Conservation (phyloP, 257 asterid genomes). For the Solanum bulbocastanum region DNA sequence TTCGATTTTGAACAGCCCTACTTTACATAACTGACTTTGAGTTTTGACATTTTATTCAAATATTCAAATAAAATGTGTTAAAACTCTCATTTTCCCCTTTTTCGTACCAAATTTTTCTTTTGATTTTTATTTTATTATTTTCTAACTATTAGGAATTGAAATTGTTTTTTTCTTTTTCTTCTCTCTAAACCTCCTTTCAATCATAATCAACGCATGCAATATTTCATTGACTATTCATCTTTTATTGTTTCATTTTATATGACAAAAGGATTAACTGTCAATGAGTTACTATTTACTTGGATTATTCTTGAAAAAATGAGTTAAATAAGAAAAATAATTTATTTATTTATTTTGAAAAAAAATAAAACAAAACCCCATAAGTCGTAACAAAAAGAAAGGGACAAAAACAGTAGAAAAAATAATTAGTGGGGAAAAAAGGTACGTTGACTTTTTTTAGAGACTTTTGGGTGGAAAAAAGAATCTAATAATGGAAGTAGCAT, state of each 20-base stretch:
- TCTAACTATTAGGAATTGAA: neutral
- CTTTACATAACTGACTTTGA: too few species aligned
- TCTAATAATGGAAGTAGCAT: neutral
- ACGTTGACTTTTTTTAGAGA: neutral
- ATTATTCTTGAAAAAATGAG: neutral
- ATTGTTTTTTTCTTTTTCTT: neutral
- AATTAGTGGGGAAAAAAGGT: neutral
- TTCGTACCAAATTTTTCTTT: too few species aligned
- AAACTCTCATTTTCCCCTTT: too few species aligned
- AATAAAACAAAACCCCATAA: too few species aligned
- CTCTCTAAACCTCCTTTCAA: neutral
- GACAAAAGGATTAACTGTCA: neutral
- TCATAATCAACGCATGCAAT: neutral
- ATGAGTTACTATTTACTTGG: neutral
- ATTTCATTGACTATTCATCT: neutral
- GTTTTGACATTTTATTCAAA: too few species aligned
- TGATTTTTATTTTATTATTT: neutral
- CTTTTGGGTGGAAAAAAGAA: neutral
- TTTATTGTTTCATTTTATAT: neutral
- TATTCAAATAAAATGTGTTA: too few species aligned
- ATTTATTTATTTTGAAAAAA: too few species aligned
- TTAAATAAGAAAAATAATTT: neutral
- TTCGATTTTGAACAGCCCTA: too few species aligned
- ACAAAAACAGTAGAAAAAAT: neutral
- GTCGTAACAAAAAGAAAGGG: neutral